Conservation (phyloP, 2,329 filamentous ascomycete genomes). For the Hymenoscyphus linearis region DNA sequence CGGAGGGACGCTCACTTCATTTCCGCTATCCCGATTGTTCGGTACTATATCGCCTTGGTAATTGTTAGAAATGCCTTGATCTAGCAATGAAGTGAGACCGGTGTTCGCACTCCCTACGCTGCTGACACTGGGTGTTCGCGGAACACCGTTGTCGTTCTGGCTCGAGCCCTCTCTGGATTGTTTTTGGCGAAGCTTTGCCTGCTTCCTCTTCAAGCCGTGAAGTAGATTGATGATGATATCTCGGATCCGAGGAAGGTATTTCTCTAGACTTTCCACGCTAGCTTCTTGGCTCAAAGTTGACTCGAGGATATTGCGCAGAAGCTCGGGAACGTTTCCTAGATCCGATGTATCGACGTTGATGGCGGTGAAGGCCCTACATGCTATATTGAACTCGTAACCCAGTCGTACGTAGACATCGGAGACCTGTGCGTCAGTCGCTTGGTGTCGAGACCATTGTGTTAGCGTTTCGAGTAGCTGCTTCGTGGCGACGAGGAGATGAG, state of each 20-base stretch:
- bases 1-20: slow-evolving; percentile 40
- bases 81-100: slow-evolving; percentile 52
- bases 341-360: slow-evolving; percentile 96
- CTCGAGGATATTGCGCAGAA: slow-evolving; percentile 84
- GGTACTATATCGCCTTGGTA: slow-evolving; percentile 20
- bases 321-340: slow-evolving; percentile 89
- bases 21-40: slow-evolving; percentile 23
- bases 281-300: slow-evolving; percentile 96
- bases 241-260: slow-evolving; percentile 87
- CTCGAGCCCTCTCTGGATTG: slow-evolving; percentile 44
- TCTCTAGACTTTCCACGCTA: slow-evolving; percentile 86
- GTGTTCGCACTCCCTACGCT: slow-evolving; percentile 53
- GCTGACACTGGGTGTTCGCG: slow-evolving; percentile 50
- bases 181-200: slow-evolving; percentile 73
- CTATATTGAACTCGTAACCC: slow-evolving; percentile 99
- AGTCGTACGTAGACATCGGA: slow-evolving; percentile 97
- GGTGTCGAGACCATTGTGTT: slow-evolving; percentile 92
- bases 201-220: slow-evolving; percentile 94
- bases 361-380: slow-evolving; percentile 90
- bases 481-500: slow-evolving; percentile 92
- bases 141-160: slow-evolving; percentile 23
- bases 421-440: slow-evolving; percentile 88
- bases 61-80: slow-evolving; percentile 43
- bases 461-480: slow-evolving; percentile 97
- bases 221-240: slow-evolving; percentile 98